Evolutionary conservation across 2,329 filamentous ascomycete species (phyloP).

Genomic region (Ascochyta viciae-villosae): DNA sequence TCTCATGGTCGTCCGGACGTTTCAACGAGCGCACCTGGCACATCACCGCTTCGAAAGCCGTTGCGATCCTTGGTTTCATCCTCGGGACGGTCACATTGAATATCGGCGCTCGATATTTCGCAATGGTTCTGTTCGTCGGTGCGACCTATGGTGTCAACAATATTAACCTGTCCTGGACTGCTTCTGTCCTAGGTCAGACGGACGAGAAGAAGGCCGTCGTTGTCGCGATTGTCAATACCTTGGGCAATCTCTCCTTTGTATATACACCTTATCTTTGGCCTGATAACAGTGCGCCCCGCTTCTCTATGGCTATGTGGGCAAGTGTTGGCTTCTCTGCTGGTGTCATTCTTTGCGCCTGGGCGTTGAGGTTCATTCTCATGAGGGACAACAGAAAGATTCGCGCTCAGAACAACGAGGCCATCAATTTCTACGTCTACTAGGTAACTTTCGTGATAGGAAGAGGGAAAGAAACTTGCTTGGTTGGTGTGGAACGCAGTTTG

Average conservation of each 20-base stretch:
- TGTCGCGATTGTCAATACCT: conserved; percentile 51
- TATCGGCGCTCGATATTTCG: conserved; percentile 39
- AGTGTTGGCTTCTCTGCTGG: conserved; percentile 22
- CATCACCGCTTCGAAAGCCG: conserved; percentile 34
- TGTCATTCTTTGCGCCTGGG: conserved; percentile 23
- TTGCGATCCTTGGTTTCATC: conserved; percentile 41
- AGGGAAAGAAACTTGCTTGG: not conserved
- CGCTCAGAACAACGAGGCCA: conserved; percentile 21
- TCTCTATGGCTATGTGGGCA: conserved; percentile 23
- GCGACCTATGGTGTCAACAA: conserved; percentile 43
- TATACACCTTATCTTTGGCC: conserved; percentile 34
- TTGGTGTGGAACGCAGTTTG: not conserved
- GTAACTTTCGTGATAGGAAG: not conserved
- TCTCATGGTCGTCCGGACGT: conserved; percentile 34
- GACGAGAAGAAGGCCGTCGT: conserved; percentile 52
- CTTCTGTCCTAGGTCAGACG: conserved; percentile 48
- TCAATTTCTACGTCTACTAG: conserved; percentile 33
- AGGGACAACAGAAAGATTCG: conserved; percentile 31
- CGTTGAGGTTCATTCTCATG: conserved; percentile 24
- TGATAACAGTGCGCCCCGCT: conserved; percentile 17
- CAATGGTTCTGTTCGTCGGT: conserved; percentile 41
- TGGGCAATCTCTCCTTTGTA: conserved; percentile 48
- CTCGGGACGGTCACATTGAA: conserved; percentile 36
- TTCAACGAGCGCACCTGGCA: conserved; percentile 44
- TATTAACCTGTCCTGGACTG: conserved; percentile 50